Evolutionary conservation across 2,329 filamentous ascomycete genomes (phyloP).

Genomic region (Byssochlamys sp.): DNA sequence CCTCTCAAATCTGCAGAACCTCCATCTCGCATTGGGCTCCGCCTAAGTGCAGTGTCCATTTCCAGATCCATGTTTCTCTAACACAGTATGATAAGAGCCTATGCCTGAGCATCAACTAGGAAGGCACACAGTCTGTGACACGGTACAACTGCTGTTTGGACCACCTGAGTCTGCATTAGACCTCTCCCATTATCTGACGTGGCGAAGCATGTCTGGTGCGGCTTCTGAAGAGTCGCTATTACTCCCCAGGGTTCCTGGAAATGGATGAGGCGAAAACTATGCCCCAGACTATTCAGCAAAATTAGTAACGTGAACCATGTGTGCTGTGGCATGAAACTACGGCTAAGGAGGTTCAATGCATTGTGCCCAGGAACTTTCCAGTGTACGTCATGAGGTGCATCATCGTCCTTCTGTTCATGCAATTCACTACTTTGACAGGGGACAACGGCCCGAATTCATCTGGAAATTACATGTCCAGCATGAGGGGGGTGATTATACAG

Average conservation of each 20-base stretch:
- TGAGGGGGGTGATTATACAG: background rate
- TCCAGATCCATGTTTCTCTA: conserved; percentile 16
- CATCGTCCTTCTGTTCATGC: background rate
- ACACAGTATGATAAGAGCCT: conserved; percentile 23
- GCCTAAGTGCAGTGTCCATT: conserved; percentile 28
- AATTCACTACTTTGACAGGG: background rate
- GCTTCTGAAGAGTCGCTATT: conserved; percentile 12
- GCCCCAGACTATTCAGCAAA: background rate
- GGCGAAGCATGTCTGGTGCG: conserved; percentile 28
- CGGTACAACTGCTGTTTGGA: conserved; percentile 23
- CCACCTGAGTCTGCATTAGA: conserved; percentile 31
- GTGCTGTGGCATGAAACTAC: background rate
- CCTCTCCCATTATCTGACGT: conserved; percentile 32
- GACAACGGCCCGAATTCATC: background rate
- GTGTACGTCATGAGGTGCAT: conserved; percentile 5
- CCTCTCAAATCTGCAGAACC: conserved; percentile 31
- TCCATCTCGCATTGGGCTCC: conserved; percentile 29
- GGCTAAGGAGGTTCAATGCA: background rate
- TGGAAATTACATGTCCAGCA: background rate
- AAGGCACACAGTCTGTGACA: conserved; percentile 26
- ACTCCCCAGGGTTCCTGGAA: conserved; percentile 15
- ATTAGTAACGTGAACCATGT: background rate
- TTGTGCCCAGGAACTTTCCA: background rate
- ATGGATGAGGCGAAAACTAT: conserved; percentile 13
- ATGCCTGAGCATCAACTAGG: conserved; percentile 17